These are phyloP conservation scores for Taiozyma onychis DNA, from an alignment of 1,139 yeast genomes.

Conservation along the genomic window DNA sequence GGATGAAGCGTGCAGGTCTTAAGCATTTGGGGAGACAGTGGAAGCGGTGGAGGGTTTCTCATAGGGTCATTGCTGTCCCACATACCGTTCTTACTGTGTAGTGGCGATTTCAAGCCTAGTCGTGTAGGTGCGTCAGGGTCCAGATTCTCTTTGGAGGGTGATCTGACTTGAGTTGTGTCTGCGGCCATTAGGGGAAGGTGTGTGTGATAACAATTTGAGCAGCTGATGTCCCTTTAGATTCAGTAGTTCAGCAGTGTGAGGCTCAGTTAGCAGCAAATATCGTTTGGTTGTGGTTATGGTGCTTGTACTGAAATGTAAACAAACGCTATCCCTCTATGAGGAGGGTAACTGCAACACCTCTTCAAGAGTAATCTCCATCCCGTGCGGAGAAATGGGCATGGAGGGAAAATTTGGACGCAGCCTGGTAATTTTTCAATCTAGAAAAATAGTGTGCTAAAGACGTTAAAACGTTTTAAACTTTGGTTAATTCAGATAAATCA, in stretches of 20 bases:
- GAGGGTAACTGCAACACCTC: neutral
- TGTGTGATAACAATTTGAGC: neutral
- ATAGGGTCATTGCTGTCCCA: slow-evolving; percentile 34
- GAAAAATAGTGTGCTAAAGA: neutral
- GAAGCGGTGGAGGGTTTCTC: slow-evolving; percentile 34
- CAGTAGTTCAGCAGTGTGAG: neutral
- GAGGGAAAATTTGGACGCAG: slow-evolving; percentile 18
- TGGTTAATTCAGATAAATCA: slow-evolving; percentile 19
- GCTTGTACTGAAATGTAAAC: slow-evolving; percentile 1
- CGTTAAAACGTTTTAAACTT: neutral
- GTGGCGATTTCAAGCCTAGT: slow-evolving; percentile 4
- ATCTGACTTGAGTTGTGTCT: neutral
- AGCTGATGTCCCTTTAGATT: neutral
- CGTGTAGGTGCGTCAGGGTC: slow-evolving; percentile 5
- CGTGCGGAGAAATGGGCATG: slow-evolving; percentile 5
- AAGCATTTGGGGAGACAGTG: slow-evolving; percentile 26
- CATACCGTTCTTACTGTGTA: slow-evolving; percentile 10
- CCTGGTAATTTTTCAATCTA: slow-evolving; percentile 15
- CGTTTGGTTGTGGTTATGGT: neutral
- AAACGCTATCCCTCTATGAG: neutral
- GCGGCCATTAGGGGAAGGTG: neutral
- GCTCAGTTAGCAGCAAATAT: neutral
- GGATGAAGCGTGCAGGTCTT: slow-evolving; percentile 12
- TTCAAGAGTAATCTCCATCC: slow-evolving; percentile 3
- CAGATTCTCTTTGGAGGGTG: slow-evolving; percentile 11